Evolutionary conservation across 768 basidiomycete genomes (phyloP).

Genomic region (Lyophyllum semitale): DNA sequence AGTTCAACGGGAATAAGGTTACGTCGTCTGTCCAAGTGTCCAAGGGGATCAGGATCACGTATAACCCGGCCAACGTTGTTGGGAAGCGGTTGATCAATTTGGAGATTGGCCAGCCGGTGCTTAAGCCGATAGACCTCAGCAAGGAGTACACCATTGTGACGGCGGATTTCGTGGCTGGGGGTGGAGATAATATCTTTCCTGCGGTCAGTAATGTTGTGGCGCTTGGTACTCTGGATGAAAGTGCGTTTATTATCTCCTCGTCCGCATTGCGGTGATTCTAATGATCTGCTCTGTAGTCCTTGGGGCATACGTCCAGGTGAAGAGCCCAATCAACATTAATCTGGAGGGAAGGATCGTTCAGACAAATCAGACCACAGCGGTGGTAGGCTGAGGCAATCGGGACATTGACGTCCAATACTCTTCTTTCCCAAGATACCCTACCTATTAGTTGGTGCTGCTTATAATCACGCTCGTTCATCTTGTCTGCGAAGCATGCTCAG

Average conservation of each 20-base stretch:
- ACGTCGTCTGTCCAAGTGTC: constrained; percentile 5
- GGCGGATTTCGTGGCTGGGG: constrained; percentile 2
- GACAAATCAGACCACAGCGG: not conserved
- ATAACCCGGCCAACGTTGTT: not conserved
- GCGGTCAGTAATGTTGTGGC: not conserved
- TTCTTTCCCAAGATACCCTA: too few relatives aligned
- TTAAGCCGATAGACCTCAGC: not conserved
- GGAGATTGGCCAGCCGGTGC: constrained; percentile 5
- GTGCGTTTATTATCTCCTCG: not conserved
- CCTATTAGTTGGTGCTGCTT: too few relatives aligned
- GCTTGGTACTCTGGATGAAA: constrained; percentile 4
- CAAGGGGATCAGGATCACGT: constrained; percentile 2
- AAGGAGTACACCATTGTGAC: constrained; percentile 3
- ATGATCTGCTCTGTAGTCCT: not conserved
- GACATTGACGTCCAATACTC: not conserved
- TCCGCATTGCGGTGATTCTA: not conserved
- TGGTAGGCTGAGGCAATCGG: not conserved
- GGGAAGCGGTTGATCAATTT: constrained; percentile 7
- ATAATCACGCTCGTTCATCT: not conserved
- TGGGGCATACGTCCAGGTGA: not conserved
- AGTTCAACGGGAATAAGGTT: constrained; percentile 3
- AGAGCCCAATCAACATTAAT: not conserved
- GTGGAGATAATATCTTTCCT: constrained; percentile 10
- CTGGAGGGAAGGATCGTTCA: not conserved
- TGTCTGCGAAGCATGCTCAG: too few relatives aligned